Evolutionary conservation across 2,329 filamentous ascomycete genomes (phyloP), one percentile per base, ranked within the genome.

Genomic region (Ophidiomyces ophidiicola): DNA sequence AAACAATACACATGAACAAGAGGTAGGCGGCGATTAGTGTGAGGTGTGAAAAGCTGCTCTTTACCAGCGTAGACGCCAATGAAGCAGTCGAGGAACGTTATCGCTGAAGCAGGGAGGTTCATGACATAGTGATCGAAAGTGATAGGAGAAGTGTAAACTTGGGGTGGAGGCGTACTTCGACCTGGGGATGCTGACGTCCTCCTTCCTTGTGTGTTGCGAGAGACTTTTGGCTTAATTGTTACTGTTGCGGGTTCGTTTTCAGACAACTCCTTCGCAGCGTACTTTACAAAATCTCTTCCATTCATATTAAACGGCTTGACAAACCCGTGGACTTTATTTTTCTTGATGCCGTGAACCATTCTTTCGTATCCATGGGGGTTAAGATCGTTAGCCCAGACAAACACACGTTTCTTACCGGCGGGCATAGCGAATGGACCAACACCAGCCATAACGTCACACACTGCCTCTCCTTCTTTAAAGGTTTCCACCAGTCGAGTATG

Each of bases 1-100:
- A 98, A 98, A 65, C 86, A 94, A 64, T 98, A 85, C n/a, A 82
- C 82, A 58, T 98, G 90, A 8, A 96, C 69, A 62, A 92, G 71
- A 0, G 90, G 90, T 33, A 96, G 67, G 44, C 69, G 68, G 7
- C 66, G 67, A 6, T 58, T 56, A 1, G 74, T 80, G 42, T 72
- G 59, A 1, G 78, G 75, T 19, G 62, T 54, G 50, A 88, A 87
- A 1, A 84, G 67, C 1, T 59, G 46, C 56, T 86, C 77, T 17
- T 75, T 69, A 2, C 77, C 77, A n/a, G 72, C 64, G 56, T 94
- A 96, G 11, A 94, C 61, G 3, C 90, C 88, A 14, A 77, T 74
- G 67, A 86, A 92, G 8, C 68, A 66, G 20, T 74, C 67, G 52
- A 94, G 70, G 57, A 98, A 98, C 43, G 82, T 78, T 44, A 90